Evolutionary conservation across 2,329 filamentous ascomycete species (phyloP), one percentile per base, ranked within the genome.

Genomic region (Clarireedia hainanense): DNA sequence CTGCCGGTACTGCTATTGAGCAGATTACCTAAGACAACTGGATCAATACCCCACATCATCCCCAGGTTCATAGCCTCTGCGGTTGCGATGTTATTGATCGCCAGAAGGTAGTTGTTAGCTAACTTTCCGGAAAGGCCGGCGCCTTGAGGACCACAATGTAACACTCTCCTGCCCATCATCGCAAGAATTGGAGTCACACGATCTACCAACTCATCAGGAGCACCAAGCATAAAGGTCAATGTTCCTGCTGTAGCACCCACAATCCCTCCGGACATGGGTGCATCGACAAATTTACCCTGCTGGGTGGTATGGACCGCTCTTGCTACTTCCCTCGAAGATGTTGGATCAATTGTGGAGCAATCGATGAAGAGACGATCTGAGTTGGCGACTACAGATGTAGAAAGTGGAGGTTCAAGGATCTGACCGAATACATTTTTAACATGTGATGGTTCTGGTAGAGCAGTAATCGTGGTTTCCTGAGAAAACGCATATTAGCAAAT

Each of bases 21-120:
- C 71, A 99, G 84, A 51, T 85, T 84, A 0, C 89, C 88, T 2
- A 99, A 78, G 6, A 83, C 84, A 53, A 75, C 70, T 0, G 78
- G 77, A 59, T 83, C 77, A 17, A 83, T 65, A 2, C 79, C 80
- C 40, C 80, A 72, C 30, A 74, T 74, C 3, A 80, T 79, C 2
- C 76, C 80, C 45, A 84, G 74, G 1, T 80, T 80, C 73, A 83
- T 80, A 1, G 77, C 79, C 67, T 84, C 81, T 15, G 76, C 76
- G 2, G 79, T 75, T 1, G 78, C 72, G 12, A 80, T 91, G 72
- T 99, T 99, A 76, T 91, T 95, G 64, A 97, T 84, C 4, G 91
- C 92, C 3, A 99, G 78, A 27, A 97, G 81, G 71, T 99, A 99
- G 73, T 99, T 99, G 75, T 99, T 99, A 52, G 92, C 91, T 34